Base-by-base conservation (phyloP, 2,329 filamentous ascomycete species). In the Escovopsis weberi region DNA sequence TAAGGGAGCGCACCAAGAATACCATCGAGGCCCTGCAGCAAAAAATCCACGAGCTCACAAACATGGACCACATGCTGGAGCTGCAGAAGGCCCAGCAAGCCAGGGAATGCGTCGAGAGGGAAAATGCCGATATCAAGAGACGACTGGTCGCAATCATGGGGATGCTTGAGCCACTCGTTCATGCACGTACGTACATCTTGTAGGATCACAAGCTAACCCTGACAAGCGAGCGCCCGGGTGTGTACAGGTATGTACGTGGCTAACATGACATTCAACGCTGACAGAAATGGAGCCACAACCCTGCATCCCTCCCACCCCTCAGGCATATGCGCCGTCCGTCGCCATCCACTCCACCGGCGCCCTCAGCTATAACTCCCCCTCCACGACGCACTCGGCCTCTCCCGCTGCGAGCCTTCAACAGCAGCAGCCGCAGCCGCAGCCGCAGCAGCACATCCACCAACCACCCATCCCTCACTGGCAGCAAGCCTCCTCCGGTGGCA, bases 31-130 rank as follows among this genome's bases (percentile, higher is more conserved):
- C 63, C 6, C 67, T 91, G 45, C 82, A 91, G 59, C 70, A 69
- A 46, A 72, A 75, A 47, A 87, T 93, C 47, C 69, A 74, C 43
- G 82, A 89, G 48, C 70, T 93, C 50, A 84, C 83, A 44, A 80
- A 74, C 44, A 82, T 86, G 62, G 79, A 88, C 59, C 85, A 85
- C 0, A 88, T 87, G 53, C 80, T 85, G 56, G 86, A 94, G 56
- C 72, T 94, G 18, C 85, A 93, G 60, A 69, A 75, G 26, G 83
- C 78, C 9, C 61, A 89, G 43, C 70, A 76, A 30, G 79, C 86
- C 60, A 88, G 86, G 65, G 82, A 89, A 55, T 72, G 74, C 12
- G 75, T 86, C 42, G 76, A 86, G 63, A 75, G 76, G 30, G 85
- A 94, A 63, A 89, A 91, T 64, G 74, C 76, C 47, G 82, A 88